Conservation (phyloP, 257 asterid genomes). For the Nyctanthes arbortristis region DNA sequence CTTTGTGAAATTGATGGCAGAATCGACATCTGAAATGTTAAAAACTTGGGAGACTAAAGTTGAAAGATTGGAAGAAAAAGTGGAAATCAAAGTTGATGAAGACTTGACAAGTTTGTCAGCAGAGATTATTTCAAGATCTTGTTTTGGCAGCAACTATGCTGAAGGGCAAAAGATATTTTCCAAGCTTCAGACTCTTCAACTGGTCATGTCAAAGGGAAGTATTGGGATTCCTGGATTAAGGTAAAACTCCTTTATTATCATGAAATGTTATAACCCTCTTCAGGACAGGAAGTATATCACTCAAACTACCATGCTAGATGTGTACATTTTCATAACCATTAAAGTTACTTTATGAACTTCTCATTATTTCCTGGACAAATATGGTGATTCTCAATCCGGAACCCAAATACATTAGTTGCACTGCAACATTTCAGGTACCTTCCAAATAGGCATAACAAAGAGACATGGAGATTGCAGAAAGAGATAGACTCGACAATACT, state of each 20-base stretch:
- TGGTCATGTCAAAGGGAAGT: slow-evolving; percentile 50
- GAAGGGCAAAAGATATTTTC: slow-evolving; percentile 56
- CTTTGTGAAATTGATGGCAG: slow-evolving; percentile 57
- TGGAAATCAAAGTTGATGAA: slow-evolving; percentile 47
- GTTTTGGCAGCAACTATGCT: slow-evolving; percentile 68
- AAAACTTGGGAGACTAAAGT: slow-evolving; percentile 53
- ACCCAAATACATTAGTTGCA: not conserved
- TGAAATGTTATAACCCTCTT: not conserved
- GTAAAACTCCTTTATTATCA: slow-evolving; percentile 28
- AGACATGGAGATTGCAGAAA: slow-evolving; percentile 54
- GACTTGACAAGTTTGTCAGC: slow-evolving; percentile 71
- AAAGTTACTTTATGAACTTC: not conserved
- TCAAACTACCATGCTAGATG: not conserved
- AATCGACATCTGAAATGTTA: slow-evolving; percentile 50
- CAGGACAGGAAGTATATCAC: not conserved
- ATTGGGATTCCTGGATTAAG: slow-evolving; percentile 74
- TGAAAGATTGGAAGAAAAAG: slow-evolving; percentile 29
- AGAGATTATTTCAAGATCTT: slow-evolving; percentile 70
- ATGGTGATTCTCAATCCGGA: not conserved
- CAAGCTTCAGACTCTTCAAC: slow-evolving; percentile 58
- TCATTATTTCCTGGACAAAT: not conserved
- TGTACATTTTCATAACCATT: not conserved
- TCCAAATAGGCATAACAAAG: slow-evolving; percentile 55
- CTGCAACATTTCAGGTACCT: slow-evolving; percentile 50
- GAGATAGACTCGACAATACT: slow-evolving; percentile 60